phyloP scores from a whole-genome alignment of 768 basidiomycete genomes.

The Mycena polygramma region DNA sequence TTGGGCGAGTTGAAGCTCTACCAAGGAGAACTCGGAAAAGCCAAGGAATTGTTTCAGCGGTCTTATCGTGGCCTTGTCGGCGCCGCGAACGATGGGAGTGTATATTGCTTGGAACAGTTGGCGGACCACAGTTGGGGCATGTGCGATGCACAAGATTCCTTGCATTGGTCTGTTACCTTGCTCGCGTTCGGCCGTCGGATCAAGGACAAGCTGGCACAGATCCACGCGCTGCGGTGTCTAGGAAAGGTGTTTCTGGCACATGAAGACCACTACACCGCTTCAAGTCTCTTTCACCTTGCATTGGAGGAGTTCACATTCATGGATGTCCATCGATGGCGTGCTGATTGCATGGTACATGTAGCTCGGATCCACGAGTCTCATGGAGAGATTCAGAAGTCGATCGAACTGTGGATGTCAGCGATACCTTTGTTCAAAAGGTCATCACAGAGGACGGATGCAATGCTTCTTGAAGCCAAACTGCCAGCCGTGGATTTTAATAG shows the following conservation, averaged over 20 bases:
- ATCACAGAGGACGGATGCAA: neutral
- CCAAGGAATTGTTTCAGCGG: neutral
- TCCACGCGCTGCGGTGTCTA: conserved; percentile 13
- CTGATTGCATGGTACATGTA: conserved; percentile 14
- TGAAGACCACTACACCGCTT: neutral
- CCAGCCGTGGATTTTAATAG: neutral
- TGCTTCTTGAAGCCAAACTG: neutral
- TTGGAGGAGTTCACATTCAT: conserved; percentile 14
- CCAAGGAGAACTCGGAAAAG: neutral
- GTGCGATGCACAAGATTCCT: neutral
- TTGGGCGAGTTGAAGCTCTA: neutral
- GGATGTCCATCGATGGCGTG: conserved; percentile 23
- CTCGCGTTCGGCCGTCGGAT: neutral
- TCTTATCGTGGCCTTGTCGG: neutral
- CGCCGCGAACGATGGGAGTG: neutral
- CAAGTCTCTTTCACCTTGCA: neutral
- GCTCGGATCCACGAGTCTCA: neutral
- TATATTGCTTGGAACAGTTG: conserved; percentile 9
- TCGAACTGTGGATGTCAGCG: neutral
- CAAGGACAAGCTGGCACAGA: conserved; percentile 4
- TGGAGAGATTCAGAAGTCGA: neutral
- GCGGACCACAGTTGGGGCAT: conserved; percentile 7
- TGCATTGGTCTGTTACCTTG: neutral
- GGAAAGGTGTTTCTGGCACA: conserved; percentile 2
- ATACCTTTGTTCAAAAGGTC: conserved; percentile 1